Percentiles rank a stretch among this genome's conserved stretches.
phyloP scores from a whole-genome alignment of 2,329 filamentous ascomycete species.

The Hypoxylon sp. region DNA sequence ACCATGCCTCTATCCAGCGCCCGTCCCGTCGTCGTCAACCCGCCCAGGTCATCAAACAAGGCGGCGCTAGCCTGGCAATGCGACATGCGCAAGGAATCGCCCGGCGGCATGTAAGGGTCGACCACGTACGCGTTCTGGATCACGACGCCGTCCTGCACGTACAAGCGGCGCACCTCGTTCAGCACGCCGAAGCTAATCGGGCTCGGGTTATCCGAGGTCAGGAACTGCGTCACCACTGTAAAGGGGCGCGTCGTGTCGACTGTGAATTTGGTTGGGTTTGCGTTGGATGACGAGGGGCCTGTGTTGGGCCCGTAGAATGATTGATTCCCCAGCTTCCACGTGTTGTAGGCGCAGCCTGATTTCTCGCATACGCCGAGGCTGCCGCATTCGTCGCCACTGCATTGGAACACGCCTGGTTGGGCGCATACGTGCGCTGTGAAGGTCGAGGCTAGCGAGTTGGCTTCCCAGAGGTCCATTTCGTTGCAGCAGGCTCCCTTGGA shows the following conservation, averaged over 20 bases:
- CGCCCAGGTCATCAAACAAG: slow-evolving; percentile 55
- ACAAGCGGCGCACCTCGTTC: slow-evolving; percentile 64
- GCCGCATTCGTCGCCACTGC: slow-evolving; percentile 54
- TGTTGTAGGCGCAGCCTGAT: slow-evolving; percentile 58
- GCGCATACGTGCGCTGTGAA: slow-evolving; percentile 73
- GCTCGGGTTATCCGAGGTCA: slow-evolving; percentile 49
- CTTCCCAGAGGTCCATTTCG: slow-evolving; percentile 79
- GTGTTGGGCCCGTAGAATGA: slow-evolving; percentile 47
- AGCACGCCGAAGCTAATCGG: slow-evolving; percentile 47
- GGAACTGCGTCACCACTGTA: slow-evolving; percentile 51
- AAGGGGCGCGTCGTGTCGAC: slow-evolving; percentile 52
- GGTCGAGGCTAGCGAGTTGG: slow-evolving; percentile 70
- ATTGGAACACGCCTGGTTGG: slow-evolving; percentile 58
- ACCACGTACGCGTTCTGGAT: slow-evolving; percentile 58
- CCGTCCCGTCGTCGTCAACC: slow-evolving; percentile 60
- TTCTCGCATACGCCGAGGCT: slow-evolving; percentile 56
- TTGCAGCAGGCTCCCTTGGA: slow-evolving; percentile 74
- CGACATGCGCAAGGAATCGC: slow-evolving; percentile 48
- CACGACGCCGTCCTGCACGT: slow-evolving; percentile 63
- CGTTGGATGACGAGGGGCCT: background rate
- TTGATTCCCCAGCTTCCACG: slow-evolving; percentile 53
- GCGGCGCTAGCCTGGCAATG: slow-evolving; percentile 46
- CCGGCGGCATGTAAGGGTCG: slow-evolving; percentile 46
- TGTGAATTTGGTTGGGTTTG: slow-evolving; percentile 28
- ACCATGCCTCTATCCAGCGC: slow-evolving; percentile 67